Evolutionary conservation across 202 grass and related monocot species (phyloP).

Genomic region (Dendrocalamus latiflorus): DNA sequence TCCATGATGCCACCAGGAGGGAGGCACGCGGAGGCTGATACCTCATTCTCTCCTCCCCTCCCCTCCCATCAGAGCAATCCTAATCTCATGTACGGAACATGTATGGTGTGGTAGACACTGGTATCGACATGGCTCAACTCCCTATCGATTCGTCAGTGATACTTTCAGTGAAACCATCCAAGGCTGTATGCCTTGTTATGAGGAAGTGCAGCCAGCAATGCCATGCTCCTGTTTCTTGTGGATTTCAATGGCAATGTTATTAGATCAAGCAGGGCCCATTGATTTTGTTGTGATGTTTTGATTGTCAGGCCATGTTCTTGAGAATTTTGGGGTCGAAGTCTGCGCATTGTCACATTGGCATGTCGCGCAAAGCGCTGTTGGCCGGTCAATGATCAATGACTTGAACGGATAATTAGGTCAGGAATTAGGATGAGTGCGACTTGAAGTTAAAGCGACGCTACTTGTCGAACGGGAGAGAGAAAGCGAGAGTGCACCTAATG

Average conservation of each 20-base stretch:
- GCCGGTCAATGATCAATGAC: not conserved
- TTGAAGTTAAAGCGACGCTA: slow-evolving; percentile 28
- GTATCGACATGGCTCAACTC: not conserved
- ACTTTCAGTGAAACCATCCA: not conserved
- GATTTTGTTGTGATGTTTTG: slow-evolving; percentile 6
- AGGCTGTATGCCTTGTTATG: not conserved
- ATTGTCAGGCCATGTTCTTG: not conserved
- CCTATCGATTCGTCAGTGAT: not conserved
- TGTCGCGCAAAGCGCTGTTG: not conserved
- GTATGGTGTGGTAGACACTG: slow-evolving; percentile 23
- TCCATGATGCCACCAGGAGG: slow-evolving; percentile 96
- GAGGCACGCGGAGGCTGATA: slow-evolving; percentile 81
- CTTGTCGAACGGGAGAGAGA: not conserved
- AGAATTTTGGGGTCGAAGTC: not conserved
- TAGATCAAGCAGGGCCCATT: no score
- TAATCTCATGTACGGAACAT: slow-evolving; percentile 29
- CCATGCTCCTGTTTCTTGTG: not conserved
- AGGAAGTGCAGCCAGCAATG: not conserved
- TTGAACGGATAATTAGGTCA: not conserved
- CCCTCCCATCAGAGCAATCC: not conserved
- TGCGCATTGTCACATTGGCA: not conserved
- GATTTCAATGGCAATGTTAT: not conserved
- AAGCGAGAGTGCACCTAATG: no score
- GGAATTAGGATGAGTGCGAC: slow-evolving; percentile 12
- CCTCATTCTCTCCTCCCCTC: not conserved